A percentile compares a stretch with the other conserved stretches of the same genome.
Conservation (phyloP, 2,329 filamentous ascomycete species). For the Trichoderma atrobrunneum region DNA sequence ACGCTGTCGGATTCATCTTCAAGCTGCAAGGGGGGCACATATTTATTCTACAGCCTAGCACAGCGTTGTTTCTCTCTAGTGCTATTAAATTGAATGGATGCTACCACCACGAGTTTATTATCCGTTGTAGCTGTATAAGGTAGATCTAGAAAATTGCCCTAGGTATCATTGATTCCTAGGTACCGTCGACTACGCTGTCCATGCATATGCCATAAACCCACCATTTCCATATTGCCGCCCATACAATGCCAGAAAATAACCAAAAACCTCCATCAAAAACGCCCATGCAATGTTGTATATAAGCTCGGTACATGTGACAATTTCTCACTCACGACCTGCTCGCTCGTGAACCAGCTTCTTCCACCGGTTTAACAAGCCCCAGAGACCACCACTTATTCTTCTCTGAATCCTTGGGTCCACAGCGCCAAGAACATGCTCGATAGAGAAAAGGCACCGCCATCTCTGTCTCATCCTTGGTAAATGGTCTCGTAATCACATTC, state of each 20-base stretch:
- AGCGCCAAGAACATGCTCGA: conserved; percentile 51
- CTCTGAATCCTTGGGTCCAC: conserved; percentile 35
- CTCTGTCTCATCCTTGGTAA: conserved; percentile 35
- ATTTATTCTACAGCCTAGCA: too few species aligned
- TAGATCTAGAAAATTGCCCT: not conserved
- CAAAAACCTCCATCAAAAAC: not conserved
- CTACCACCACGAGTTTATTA: too few species aligned
- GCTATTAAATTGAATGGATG: too few species aligned
- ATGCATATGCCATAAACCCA: not conserved
- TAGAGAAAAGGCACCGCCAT: conserved; percentile 46
- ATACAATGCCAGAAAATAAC: not conserved
- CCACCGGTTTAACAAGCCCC: conserved; percentile 21
- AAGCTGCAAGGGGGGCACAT: too few species aligned
- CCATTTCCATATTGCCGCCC: not conserved
- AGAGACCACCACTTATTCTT: conserved; percentile 24
- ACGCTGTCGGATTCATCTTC: too few species aligned
- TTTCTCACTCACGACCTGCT: not conserved
- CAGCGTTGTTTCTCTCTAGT: too few species aligned
- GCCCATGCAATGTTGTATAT: not conserved
- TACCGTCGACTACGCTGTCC: not conserved
- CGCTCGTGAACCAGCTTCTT: not conserved
- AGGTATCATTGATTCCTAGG: not conserved
- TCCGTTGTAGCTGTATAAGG: too few species aligned
- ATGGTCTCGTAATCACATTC: conserved; percentile 18
- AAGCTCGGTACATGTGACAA: not conserved